Conservation (phyloP, 139 green algal genomes). For the Chlamydomonas urium region DNA sequence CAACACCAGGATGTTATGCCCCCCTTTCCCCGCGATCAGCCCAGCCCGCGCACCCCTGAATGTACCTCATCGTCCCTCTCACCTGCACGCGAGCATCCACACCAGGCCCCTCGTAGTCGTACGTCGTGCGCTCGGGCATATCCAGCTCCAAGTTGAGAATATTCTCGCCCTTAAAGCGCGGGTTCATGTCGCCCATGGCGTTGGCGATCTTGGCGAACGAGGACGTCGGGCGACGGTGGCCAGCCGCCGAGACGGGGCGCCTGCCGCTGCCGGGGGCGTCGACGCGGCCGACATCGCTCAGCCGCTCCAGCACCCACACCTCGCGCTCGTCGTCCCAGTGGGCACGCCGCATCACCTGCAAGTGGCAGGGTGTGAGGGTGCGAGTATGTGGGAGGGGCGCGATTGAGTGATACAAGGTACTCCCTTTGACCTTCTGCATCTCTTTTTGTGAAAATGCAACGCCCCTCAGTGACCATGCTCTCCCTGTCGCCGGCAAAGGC, state of each 20-base stretch:
- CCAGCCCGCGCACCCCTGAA: too few species aligned
- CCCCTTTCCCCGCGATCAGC: too few species aligned
- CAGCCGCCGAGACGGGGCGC: conserved; percentile 31
- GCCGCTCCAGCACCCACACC: conserved; percentile 61
- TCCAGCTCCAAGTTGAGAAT: conserved; percentile 73
- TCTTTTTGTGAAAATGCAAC: conserved; percentile 72
- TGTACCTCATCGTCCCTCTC: too few species aligned
- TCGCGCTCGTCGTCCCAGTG: conserved; percentile 69
- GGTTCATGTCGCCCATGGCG: conserved; percentile 68
- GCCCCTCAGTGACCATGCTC: conserved; percentile 67
- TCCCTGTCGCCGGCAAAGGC: conserved; percentile 23
- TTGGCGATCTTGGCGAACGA: conserved; percentile 54
- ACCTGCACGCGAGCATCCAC: conserved; percentile 50
- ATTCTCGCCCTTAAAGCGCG: conserved; percentile 74
- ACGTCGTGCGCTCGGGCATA: conserved; percentile 67
- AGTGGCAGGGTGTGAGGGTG: too few species aligned
- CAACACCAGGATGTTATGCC: too few species aligned
- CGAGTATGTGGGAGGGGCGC: too few species aligned
- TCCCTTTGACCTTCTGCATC: conserved; percentile 68
- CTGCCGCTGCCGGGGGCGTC: conserved; percentile 20
- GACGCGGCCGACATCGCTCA: conserved; percentile 34
- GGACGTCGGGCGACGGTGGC: conserved; percentile 48
- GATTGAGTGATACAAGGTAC: too few species aligned
- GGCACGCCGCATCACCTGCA: conserved; percentile 53
- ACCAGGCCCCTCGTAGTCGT: conserved; percentile 48